Base-by-base conservation (phyloP, 1,139 yeast species). In the Eremothecium sinecaudum region DNA sequence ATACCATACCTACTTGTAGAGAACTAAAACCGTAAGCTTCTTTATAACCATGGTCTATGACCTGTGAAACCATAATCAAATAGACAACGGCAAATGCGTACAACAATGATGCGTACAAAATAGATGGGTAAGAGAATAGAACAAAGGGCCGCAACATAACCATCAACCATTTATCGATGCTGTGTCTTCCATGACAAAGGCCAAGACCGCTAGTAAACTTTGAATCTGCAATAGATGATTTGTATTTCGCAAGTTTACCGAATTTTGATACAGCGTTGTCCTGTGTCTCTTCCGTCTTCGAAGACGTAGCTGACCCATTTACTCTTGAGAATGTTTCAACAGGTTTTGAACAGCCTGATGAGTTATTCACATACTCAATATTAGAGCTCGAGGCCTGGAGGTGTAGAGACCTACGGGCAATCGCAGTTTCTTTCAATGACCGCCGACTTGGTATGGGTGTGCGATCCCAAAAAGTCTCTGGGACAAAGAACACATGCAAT, bases 401-500 rank as follows among this genome's bases (percentile, higher is more conserved):
- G n/a, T n/a, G n/a, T 24, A 7, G 4, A 11, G 19, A 15, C 32
- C 58, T 62, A 40, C 65, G 60, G 1, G 79, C 79, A 14, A 62
- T 61, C 34, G 59, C 61, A 3, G 77, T 63, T 51, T 74, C 80
- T 37, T 59, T 58, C 14, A 60, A 49, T 2, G 76, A 69, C 41
- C 75, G 63, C 45, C 65, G 62, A 43, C 65, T 67, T 4, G 69
- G 71, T 2, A 61, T 59, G 5, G 80, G 77, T 1, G 68, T 54
- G 38, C 81, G 61, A 40, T 72, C 75, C 78, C 79, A 75, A 53
- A 71, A 74, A 1, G 81, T 75, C 41, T 75, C 81, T 1, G 80
- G 80, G 12, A 73, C 79, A 49, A 73, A 73, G 14, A 75, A 51
- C 40, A 65, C 66, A 4, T 73, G 70, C 28, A 67, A 51, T 2